Conservation (phyloP, 1,284 basidiomycete genomes). For the Coriolopsis trogii region DNA sequence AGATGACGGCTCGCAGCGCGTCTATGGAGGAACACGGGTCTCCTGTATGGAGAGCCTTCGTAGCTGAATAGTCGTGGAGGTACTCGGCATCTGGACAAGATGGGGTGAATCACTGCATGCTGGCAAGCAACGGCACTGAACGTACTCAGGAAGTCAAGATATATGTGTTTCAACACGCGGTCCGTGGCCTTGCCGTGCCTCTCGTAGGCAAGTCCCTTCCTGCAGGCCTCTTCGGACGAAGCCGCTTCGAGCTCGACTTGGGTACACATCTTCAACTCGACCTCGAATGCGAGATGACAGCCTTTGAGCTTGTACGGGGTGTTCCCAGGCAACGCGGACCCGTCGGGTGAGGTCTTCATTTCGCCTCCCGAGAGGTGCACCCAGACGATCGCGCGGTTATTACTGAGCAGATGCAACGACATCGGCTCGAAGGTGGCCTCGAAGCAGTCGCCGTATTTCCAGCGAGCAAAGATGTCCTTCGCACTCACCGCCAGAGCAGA, state of each 20-base stretch:
- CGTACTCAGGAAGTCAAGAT: constrained; percentile 35
- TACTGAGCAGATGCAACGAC: constrained; percentile 29
- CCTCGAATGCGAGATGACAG: constrained; percentile 37
- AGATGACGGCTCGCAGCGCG: constrained; percentile 32
- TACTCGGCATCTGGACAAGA: constrained; percentile 30
- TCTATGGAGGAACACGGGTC: constrained; percentile 30
- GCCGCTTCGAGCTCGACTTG: constrained; percentile 22
- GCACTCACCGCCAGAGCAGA: constrained; percentile 21
- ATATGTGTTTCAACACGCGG: constrained; percentile 33
- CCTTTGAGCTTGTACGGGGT: constrained; percentile 27
- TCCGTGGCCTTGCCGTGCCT: constrained; percentile 22
- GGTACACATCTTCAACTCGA: constrained; percentile 32
- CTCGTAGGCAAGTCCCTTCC: constrained; percentile 25
- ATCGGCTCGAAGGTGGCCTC: constrained; percentile 29
- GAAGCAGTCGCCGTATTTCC: constrained; percentile 32
- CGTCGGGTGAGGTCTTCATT: constrained; percentile 26
- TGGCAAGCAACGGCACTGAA: neutral
- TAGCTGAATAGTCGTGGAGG: constrained; percentile 34
- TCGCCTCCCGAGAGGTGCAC: constrained; percentile 28
- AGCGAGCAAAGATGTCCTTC: constrained; percentile 22
- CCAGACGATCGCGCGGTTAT: constrained; percentile 33
- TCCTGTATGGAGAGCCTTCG: constrained; percentile 26
- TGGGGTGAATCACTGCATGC: neutral
- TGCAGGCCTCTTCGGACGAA: constrained; percentile 20
- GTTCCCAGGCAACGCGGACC: constrained; percentile 24